These are phyloP conservation scores for Ogataea saltuana DNA, from an alignment of 805 yeast species.

Conservation along the genomic window DNA sequence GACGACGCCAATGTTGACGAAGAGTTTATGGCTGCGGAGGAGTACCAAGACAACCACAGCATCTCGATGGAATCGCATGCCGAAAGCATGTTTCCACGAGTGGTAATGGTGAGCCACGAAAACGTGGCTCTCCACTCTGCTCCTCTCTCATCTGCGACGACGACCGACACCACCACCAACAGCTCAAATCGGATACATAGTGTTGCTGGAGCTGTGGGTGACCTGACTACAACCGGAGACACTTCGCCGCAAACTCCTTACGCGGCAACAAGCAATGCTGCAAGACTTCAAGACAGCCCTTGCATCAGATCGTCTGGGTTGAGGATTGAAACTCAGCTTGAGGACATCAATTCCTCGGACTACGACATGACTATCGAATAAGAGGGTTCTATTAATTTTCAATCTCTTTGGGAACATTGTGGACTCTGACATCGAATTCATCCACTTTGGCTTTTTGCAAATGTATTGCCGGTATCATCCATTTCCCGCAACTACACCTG, in stretches of 20 bases:
- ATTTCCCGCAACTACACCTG: constrained; percentile 89
- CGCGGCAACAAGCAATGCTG: constrained; percentile 7
- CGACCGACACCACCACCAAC: constrained; percentile 13
- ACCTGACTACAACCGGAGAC: constrained; percentile 18
- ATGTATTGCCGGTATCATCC: constrained; percentile 93
- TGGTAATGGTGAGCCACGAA: constrained; percentile 10
- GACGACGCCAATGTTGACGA: constrained; percentile 16
- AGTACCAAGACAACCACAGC: constrained; percentile 38
- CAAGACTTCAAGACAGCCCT: constrained; percentile 15
- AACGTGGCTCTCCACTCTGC: constrained; percentile 16
- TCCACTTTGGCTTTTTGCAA: constrained; percentile 82
- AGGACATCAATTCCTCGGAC: constrained; percentile 26
- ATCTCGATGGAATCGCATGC: constrained; percentile 26
- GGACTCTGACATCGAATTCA: constrained; percentile 38
- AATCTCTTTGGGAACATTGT: not conserved
- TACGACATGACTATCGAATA: constrained; percentile 35
- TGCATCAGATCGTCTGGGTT: constrained; percentile 18
- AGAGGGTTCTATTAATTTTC: not conserved
- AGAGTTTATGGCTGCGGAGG: constrained; percentile 40
- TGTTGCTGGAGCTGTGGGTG: constrained; percentile 8
- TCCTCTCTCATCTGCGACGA: constrained; percentile 19
- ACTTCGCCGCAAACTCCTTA: constrained; percentile 26
- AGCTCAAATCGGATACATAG: constrained; percentile 14
- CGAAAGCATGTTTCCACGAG: constrained; percentile 11
- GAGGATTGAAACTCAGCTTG: constrained; percentile 14